Evolutionary conservation across 306 rosid species (phyloP).

Genomic region (Vigna unguiculata): DNA sequence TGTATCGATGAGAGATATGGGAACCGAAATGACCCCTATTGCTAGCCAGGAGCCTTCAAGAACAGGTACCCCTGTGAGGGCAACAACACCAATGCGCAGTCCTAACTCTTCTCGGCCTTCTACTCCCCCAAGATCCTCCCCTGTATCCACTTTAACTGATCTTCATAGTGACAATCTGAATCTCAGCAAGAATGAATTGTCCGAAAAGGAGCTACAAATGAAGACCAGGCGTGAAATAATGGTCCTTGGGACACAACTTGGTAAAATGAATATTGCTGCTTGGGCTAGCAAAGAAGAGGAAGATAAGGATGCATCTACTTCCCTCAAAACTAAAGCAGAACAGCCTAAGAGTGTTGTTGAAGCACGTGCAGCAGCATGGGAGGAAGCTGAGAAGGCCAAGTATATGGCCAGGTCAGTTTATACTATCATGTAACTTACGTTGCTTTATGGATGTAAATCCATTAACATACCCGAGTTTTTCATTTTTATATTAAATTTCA

Average conservation of each 20-base stretch:
- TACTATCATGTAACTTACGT: not conserved
- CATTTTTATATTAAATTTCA: not conserved
- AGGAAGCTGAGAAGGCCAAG: constrained; percentile 94
- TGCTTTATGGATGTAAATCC: constrained; percentile 12
- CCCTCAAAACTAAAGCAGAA: constrained; percentile 59
- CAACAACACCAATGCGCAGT: constrained; percentile 92
- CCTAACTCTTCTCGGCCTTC: constrained; percentile 86
- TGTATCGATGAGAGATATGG: constrained; percentile 99
- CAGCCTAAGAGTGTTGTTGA: constrained; percentile 61
- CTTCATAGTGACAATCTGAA: constrained; percentile 47
- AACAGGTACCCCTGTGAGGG: constrained; percentile 94
- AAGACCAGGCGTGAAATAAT: constrained; percentile 93
- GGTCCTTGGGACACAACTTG: constrained; percentile 91
- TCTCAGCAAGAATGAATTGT: constrained; percentile 59
- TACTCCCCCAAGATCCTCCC: constrained; percentile 74
- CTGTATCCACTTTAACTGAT: constrained; percentile 45
- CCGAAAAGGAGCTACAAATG: constrained; percentile 91
- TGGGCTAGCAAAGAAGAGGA: constrained; percentile 99
- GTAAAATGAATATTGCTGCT: constrained; percentile 94
- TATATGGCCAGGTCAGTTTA: constrained; percentile 80
- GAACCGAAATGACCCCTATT: constrained; percentile 98
- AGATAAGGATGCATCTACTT: constrained; percentile 86
- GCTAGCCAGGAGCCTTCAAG: constrained; percentile 99
- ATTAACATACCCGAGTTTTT: not conserved
- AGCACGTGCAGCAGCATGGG: constrained; percentile 95